phyloP scores from a whole-genome alignment of 2,329 filamentous ascomycete species.

The Apiospora kogelbergensis region DNA sequence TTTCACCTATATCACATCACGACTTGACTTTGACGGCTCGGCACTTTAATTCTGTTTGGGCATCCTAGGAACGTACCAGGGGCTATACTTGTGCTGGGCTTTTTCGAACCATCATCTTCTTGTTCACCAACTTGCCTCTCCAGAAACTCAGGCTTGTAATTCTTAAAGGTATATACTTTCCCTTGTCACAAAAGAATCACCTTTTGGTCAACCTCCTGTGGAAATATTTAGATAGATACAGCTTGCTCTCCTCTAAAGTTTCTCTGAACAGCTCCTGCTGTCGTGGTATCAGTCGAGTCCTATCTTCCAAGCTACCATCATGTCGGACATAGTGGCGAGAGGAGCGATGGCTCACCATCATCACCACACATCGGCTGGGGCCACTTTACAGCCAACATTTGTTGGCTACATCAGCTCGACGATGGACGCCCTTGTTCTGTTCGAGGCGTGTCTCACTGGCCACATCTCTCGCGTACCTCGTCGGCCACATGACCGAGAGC shows the following conservation, averaged over 20 bases:
- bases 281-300: neutral
- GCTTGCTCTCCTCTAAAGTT: too few species aligned
- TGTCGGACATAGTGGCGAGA: constrained; percentile 23
- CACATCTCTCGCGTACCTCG: too few species aligned
- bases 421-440: too few species aligned
- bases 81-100: neutral
- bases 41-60: constrained; percentile 20
- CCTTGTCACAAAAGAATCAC: constrained; percentile 8
- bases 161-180: constrained; percentile 19
- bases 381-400: constrained; percentile 62
- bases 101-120: too few species aligned
- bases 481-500: too few species aligned
- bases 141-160: constrained; percentile 9
- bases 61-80: constrained; percentile 9
- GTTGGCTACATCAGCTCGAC: too few species aligned
- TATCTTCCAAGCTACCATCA: constrained; percentile 16
- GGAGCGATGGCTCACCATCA: constrained; percentile 11
- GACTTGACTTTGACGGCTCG: constrained; percentile 17
- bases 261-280: neutral
- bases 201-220: constrained; percentile 8
- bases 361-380: constrained; percentile 15
- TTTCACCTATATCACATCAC: constrained; percentile 18
- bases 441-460: too few species aligned
- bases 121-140: neutral
- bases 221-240: constrained; percentile 19